Evolutionary conservation across 169 alveolate genomes (phyloP).

Genomic region (Plasmodium fragile): DNA sequence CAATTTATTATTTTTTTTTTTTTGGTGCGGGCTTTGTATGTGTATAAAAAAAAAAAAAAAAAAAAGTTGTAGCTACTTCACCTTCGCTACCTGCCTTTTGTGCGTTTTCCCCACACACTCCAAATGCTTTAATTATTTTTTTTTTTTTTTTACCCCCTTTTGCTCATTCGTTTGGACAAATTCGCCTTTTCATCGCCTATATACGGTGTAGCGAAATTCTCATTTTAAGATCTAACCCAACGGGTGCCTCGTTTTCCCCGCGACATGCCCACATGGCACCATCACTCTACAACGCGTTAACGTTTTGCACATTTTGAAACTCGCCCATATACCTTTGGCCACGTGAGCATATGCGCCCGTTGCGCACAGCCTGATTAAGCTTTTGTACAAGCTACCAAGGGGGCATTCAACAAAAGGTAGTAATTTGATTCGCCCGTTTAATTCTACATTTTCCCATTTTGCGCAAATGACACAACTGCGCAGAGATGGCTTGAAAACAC

Average conservation of each 20-base stretch:
- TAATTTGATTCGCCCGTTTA: neutral
- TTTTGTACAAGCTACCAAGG: neutral
- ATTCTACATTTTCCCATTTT: neutral
- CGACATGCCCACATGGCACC: neutral
- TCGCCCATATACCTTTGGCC: neutral
- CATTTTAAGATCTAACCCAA: neutral
- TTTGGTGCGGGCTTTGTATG: neutral
- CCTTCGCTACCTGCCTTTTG: too few relatives aligned
- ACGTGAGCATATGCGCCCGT: neutral
- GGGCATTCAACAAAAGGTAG: neutral
- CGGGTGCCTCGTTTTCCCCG: neutral
- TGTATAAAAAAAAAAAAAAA: too few relatives aligned
- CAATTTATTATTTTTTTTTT: neutral
- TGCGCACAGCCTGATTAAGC: neutral
- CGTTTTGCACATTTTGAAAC: neutral
- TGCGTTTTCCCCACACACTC: too few relatives aligned
- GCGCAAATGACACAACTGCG: neutral
- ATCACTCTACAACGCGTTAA: neutral
- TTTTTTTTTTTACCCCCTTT: too few relatives aligned
- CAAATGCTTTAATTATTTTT: too few relatives aligned
- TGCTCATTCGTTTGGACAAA: too few relatives aligned
- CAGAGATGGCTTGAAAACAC: neutral
- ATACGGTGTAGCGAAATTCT: neutral
- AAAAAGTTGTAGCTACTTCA: too few relatives aligned
- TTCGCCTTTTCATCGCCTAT: too few relatives aligned